Conservation (phyloP, 2,329 filamentous ascomycete genomes). For the Dendrostoma leiphaemia region DNA sequence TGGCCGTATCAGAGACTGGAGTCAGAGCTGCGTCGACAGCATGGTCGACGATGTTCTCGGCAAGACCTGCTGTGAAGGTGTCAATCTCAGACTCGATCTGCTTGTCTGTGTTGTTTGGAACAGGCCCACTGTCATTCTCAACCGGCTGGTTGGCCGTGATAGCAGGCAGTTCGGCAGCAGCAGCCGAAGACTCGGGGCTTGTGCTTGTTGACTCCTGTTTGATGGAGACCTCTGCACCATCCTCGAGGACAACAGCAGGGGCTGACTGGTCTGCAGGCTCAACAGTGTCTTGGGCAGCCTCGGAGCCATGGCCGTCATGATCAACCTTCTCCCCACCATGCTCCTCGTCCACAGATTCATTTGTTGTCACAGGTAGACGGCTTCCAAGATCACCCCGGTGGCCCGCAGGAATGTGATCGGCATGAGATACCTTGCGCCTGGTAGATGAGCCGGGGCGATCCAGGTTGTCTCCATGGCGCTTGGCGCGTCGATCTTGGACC, state of each 20-base stretch:
- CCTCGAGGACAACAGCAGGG: not conserved
- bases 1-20: constrained; percentile 9
- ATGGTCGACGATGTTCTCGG: constrained; percentile 11
- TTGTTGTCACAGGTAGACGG: not conserved
- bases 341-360: not conserved
- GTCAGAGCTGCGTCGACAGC: constrained; percentile 15
- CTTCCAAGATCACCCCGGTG: not conserved
- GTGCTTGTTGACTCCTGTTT: not conserved
- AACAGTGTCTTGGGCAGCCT: not conserved
- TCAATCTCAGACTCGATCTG: constrained; percentile 1
- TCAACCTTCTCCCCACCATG: too few species aligned
- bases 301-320: not conserved
- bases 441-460: not conserved
- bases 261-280: not conserved
- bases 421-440: not conserved
- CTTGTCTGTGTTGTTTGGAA: not conserved
- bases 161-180: not conserved
- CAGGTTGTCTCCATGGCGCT: not conserved
- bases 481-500: constrained; percentile 2
- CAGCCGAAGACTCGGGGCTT: not conserved
- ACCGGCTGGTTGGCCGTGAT: not conserved
- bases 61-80: not conserved
- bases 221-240: not conserved
- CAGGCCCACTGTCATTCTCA: not conserved
- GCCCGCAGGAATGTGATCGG: not conserved